Base-by-base conservation (phyloP, 306 rosid genomes). In the Vicia sativa region DNA sequence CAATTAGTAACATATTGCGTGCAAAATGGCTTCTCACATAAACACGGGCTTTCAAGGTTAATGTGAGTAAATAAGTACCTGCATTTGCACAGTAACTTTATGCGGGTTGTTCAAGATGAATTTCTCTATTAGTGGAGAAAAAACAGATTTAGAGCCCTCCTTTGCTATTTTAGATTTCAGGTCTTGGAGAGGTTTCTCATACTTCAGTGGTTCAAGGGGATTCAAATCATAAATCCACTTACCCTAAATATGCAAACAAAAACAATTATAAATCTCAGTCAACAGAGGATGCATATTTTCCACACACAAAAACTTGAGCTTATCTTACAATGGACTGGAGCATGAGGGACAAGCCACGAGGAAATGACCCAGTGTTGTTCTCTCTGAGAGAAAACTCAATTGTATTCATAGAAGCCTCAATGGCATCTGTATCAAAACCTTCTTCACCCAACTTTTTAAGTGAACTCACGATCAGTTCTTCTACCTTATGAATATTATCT, bases 381-480 rank as follows among this genome's bases (percentile, higher is more conserved):
- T 93, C 99, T 79, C 96, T 83, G 25, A 93, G 92, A 74, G 97
- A 90, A 83, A 93, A 93, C 76, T 93, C 99, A 83, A 93, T 93
- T 12, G 99, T 93, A 80, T 93, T 93, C 99, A 90, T 90, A 74
- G 97, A 93, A 76, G 99, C 99, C 86, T 93, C 99, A 64, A 93
- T 87, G 16, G 97, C 92, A 72, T 84, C 90, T 45, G 82, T 76
- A 61, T 93, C 97, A 57, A 93, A 93, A 63, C 99, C 97, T 75
- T 93, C 95, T 67, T 93, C 87, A 4, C 81, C 89, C 78, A 93
- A 75, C 65, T 90, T 93, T 72, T 74, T 56, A 56, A 93, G 81
- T 2, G 97, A 86, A 72, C 34, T 82, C 60, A 79, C 49, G 62
- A 93, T 67, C 74, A 93, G 65, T 63, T 88, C 96, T 79, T 93